Percentiles rank a stretch among this genome's conserved stretches.
These are phyloP conservation scores for Pyricularia grisea DNA, from an alignment of 2,329 filamentous ascomycete genomes.

Conservation along the genomic window DNA sequence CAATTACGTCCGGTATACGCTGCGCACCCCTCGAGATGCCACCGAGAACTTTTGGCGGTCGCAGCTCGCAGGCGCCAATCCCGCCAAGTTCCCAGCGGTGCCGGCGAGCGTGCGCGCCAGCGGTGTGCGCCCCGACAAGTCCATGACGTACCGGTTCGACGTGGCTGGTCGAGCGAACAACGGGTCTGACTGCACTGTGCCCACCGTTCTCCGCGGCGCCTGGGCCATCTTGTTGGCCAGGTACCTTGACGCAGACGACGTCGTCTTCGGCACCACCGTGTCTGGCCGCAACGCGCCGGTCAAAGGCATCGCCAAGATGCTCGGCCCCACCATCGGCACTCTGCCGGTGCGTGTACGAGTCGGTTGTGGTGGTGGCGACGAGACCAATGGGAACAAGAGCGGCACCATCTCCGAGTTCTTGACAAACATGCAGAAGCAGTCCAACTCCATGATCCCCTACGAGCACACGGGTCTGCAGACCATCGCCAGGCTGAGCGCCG, in stretches of 20 bases:
- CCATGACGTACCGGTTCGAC: not conserved
- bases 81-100: not conserved
- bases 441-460: not conserved
- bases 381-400: slow-evolving; percentile 6
- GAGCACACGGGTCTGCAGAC: not conserved
- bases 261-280: slow-evolving; percentile 17
- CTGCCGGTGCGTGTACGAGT: slow-evolving; percentile 17
- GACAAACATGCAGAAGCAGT: not conserved
- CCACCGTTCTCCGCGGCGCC: not conserved
- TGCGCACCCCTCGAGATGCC: not conserved
- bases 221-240: not conserved
- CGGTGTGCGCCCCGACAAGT: not conserved
- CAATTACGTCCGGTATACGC: not conserved
- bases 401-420: slow-evolving; percentile 5
- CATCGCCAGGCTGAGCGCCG: not conserved
- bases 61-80: slow-evolving; percentile 4
- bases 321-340: slow-evolving; percentile 21
- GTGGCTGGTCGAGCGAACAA: not conserved
- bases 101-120: not conserved
- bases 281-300: slow-evolving; percentile 18
- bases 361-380: not conserved
- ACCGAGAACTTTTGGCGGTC: slow-evolving; percentile 3
- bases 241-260: not conserved
- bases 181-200: not conserved
- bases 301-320: slow-evolving; percentile 15